Percentiles rank a stretch among this genome's conserved stretches.
Evolutionary conservation across 306 rosid species (phyloP).

Genomic region (Rosa multiflora): DNA sequence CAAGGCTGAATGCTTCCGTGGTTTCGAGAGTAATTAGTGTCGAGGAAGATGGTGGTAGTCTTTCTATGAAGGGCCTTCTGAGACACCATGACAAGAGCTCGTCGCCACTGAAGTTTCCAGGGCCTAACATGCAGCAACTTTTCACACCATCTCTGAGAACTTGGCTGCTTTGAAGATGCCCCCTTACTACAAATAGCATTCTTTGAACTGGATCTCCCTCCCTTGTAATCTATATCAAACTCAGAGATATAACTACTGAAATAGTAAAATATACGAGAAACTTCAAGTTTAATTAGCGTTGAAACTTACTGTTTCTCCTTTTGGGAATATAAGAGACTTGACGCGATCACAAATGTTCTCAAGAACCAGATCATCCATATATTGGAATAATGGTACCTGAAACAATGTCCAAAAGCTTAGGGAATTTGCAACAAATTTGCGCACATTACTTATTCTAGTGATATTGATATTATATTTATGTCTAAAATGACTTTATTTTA

Average conservation of each 20-base stretch:
- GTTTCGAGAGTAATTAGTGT: slow-evolving; percentile 78
- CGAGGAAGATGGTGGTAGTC: slow-evolving; percentile 74
- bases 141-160: slow-evolving; percentile 78
- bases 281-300: background rate
- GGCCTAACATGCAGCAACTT: slow-evolving; percentile 93
- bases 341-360: slow-evolving; percentile 96
- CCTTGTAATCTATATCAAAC: slow-evolving; percentile 51
- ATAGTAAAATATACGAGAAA: background rate
- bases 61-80: slow-evolving; percentile 70
- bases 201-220: slow-evolving; percentile 96
- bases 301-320: slow-evolving; percentile 82
- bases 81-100: slow-evolving; percentile 95
- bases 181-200: slow-evolving; percentile 90
- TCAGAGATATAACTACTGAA: background rate
- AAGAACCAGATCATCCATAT: slow-evolving; percentile 87
- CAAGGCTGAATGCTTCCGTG: slow-evolving; percentile 82
- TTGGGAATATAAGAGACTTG: slow-evolving; percentile 86
- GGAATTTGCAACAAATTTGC: background rate
- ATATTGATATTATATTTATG: too few species aligned
- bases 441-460: background rate
- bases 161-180: slow-evolving; percentile 93
- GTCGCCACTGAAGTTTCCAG: slow-evolving; percentile 90
- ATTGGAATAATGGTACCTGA: slow-evolving; percentile 89
- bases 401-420: background rate
- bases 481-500: background rate